A percentile compares a stretch with the other conserved stretches of the same genome.
phyloP scores from a whole-genome alignment of 257 asterid species.

The Craterostigma plantagineum region DNA sequence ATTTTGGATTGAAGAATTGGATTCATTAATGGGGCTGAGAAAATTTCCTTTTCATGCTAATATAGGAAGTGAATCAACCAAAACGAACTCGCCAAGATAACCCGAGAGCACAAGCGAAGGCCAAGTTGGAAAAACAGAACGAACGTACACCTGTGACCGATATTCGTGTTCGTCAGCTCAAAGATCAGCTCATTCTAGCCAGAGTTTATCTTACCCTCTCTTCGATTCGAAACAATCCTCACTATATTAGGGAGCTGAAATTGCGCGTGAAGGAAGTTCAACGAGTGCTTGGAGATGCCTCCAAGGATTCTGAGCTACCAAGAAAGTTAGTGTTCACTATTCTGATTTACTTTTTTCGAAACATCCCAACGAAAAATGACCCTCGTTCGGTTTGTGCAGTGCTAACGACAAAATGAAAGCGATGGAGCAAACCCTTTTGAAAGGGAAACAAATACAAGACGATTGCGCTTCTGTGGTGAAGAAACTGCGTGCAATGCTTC shows the following conservation, averaged over 20 bases:
- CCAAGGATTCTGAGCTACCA: conserved; percentile 40
- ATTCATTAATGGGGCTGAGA: background rate
- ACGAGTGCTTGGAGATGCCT: conserved; percentile 30
- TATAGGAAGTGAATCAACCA: conserved; percentile 13
- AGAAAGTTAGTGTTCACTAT: conserved; percentile 28
- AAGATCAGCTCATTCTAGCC: conserved; percentile 39
- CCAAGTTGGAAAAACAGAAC: conserved; percentile 15
- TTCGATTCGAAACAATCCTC: conserved; percentile 28
- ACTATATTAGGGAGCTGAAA: conserved; percentile 34
- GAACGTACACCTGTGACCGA: conserved; percentile 19
- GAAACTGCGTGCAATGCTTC: conserved; percentile 62
- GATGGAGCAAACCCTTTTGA: conserved; percentile 35
- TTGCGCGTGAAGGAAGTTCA: conserved; percentile 36
- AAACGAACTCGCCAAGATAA: conserved; percentile 11
- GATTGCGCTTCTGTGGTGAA: conserved; percentile 37
- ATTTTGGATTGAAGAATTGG: too few relatives aligned
- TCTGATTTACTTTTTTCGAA: background rate
- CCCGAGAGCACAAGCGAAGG: conserved; percentile 13
- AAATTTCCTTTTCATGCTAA: conserved; percentile 7
- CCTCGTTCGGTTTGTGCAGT: conserved; percentile 13
- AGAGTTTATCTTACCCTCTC: conserved; percentile 31
- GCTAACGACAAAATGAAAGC: conserved; percentile 31
- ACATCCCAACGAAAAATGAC: background rate
- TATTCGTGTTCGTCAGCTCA: conserved; percentile 28
- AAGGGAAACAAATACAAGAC: conserved; percentile 35